Conservation (phyloP, 352 stramenopile genomes). For the Pythium volutum region DNA sequence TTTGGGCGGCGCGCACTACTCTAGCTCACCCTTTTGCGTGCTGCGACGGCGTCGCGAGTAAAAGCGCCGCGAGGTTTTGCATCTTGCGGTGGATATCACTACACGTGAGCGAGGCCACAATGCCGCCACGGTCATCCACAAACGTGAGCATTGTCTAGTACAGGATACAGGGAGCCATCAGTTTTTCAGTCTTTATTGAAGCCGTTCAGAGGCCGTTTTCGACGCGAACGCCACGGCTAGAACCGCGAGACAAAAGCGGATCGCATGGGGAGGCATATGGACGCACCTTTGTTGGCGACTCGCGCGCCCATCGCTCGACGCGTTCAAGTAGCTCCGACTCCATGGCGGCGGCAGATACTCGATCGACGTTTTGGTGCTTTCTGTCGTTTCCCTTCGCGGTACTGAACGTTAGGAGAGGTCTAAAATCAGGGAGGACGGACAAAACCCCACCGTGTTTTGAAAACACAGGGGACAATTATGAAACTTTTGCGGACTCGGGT, state of each 20-base stretch:
- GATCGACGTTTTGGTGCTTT: not conserved
- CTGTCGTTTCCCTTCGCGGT: slow-evolving; percentile 5
- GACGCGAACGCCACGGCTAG: not conserved
- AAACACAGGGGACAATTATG: not conserved
- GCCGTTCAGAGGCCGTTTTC: slow-evolving; percentile 12
- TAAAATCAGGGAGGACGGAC: slow-evolving; percentile 7
- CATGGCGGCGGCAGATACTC: slow-evolving; percentile 30
- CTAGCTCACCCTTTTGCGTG: slow-evolving; percentile 60
- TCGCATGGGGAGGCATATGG: too few species aligned
- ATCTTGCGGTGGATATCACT: slow-evolving; percentile 59
- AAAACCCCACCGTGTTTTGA: slow-evolving; percentile 20
- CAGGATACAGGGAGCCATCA: not conserved
- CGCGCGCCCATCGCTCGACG: slow-evolving; percentile 70
- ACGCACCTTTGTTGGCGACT: slow-evolving; percentile 59
- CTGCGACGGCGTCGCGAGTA: slow-evolving; percentile 44
- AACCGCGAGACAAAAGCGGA: too few species aligned
- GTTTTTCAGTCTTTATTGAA: not conserved
- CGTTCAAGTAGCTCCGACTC: slow-evolving; percentile 71
- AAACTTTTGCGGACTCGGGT: not conserved
- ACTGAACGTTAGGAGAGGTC: slow-evolving; percentile 2
- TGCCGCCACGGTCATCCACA: slow-evolving; percentile 59
- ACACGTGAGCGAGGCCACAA: slow-evolving; percentile 54
- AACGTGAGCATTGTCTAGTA: slow-evolving; percentile 78
- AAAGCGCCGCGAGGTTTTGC: slow-evolving; percentile 64
- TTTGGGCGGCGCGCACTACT: not conserved